Base-by-base conservation (phyloP, 306 rosid species). In the Morella rubra region DNA sequence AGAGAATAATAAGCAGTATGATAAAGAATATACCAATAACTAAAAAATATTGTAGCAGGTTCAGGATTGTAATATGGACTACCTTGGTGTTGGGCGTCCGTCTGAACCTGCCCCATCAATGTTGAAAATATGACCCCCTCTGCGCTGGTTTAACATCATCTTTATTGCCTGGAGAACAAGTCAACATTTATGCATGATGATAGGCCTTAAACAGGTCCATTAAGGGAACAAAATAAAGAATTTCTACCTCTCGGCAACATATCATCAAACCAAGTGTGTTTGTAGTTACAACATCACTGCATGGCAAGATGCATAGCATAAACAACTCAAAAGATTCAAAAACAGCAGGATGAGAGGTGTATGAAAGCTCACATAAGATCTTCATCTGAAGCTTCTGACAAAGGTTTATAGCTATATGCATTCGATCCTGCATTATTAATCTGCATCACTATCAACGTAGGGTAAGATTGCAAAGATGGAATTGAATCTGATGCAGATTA, bases 41-140 rank as follows among this genome's bases (percentile, higher is more conserved):
- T n/a, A 27, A 49, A 69, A 19, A 66, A 49, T 41, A 1, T 46
- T 75, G 76, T 20, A 42, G 68, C 73, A 20, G 70, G 71, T 64
- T 37, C 72, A 71, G 44, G 58, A 42, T 59, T 27, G 50, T 16
- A 49, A 53, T 50, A 69, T 20, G 46, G 73, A 27, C 32, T 67
- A 94, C 96, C 98, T 90, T 2, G 98, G 98, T 51, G 98, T 94
- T 60, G 98, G 98, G 85, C 96, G 87, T 81, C 98, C 98, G 83
- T 94, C 97, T 27, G 98, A 92, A 86, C 97, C 98, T 14, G 98
- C 98, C 76, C 97, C 98, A 73, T 94, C 98, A 74, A 94, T 90
- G 84, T 92, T 94, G 89, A 94, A 94, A 76, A 94, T 80, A 84
- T 92, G 98, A 76, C 98, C 98, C 65, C 98, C 98, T 7, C 93